Base-by-base conservation (phyloP, 2,329 filamentous ascomycete species). In the Fusarium anguioides region DNA sequence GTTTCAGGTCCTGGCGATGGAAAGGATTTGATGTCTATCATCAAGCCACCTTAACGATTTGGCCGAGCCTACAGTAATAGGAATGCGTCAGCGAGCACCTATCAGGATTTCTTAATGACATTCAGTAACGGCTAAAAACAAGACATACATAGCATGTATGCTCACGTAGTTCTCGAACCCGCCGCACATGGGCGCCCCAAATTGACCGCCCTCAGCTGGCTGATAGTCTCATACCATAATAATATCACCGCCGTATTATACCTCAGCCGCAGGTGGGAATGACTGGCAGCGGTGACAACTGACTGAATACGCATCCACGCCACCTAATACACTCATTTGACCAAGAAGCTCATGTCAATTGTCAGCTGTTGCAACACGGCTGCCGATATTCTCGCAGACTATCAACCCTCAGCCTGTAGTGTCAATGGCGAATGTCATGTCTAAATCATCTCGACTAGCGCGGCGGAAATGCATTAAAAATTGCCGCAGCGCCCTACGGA, bases 1-100 rank as follows among this genome's bases (percentile, higher is more conserved):
- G 50, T 66, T 62, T 63, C 35, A 45, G 27, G 48, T 33, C 23
- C 35, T 49, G 29, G 31, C 37, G 42, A 46, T 36, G 39, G 49
- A 47, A 42, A 27, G 33, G 46, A 51, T 49, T 52, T 44, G 8
- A 50, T 49, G 33, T 45, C 17, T 33, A 27, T 33, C 31, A 33
- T 33, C 31, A 54, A 54, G 58, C 58, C 64, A 64, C 64, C 37
- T n/a, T n/a, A 40, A 35, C 24, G 17, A 31, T 40, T 23, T 64
- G 41, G 39, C 23, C 26, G 44, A 17, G 21, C 8, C 17, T 17
- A 23, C 24, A 27, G 33, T 21, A 21, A 15, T 18, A 27, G 26
- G n/a, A 31, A 27, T 33, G 35, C 21, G 37, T 20, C 21, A 46
- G 50, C 21, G 33, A 45, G 15, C 10, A 39, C 62, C 62, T 56